Evolutionary conservation across 164 flowering plant genomes (phyloP).

Genomic region (Berberis vulgaris): DNA sequence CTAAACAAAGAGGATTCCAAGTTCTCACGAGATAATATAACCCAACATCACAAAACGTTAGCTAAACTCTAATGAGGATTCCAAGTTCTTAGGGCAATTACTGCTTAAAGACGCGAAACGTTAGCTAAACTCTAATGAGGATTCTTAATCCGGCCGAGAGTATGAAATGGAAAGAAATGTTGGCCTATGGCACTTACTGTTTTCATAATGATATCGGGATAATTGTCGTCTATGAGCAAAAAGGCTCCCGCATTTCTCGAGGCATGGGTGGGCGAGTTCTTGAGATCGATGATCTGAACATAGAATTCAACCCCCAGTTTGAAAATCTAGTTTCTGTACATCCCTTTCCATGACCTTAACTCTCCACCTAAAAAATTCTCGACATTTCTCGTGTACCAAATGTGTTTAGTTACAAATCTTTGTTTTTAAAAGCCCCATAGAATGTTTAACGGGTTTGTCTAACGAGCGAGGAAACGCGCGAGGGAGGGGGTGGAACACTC

Average conservation of each 20-base stretch:
- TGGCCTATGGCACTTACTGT: conserved; percentile 32
- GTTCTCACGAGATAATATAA: too few species aligned
- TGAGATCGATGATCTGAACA: conserved; percentile 63
- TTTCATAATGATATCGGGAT: conserved; percentile 58
- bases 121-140: too few species aligned
- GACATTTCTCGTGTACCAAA: conserved; percentile 21
- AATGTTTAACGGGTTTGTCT: neutral
- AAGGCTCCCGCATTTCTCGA: conserved; percentile 37
- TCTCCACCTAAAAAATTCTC: conserved; percentile 41
- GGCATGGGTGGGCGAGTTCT: conserved; percentile 32
- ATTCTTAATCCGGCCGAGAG: neutral
- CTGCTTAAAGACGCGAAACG: neutral
- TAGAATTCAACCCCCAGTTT: conserved; percentile 34
- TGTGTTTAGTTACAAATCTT: conserved; percentile 16
- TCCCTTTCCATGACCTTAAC: conserved; percentile 48
- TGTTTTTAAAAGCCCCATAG: conserved; percentile 35
- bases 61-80: too few species aligned
- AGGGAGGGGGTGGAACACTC: too few species aligned
- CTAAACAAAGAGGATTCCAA: too few species aligned
- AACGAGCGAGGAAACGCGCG: too few species aligned
- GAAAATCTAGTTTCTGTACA: conserved; percentile 33
- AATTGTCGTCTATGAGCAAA: conserved; percentile 40
- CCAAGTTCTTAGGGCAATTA: too few species aligned
- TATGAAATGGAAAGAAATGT: neutral
- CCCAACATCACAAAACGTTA: too few species aligned